A percentile compares a stretch with the other conserved stretches of the same genome.
Evolutionary conservation across 2,329 filamentous ascomycete genomes (phyloP).

Genomic region (Thelonectria olida): DNA sequence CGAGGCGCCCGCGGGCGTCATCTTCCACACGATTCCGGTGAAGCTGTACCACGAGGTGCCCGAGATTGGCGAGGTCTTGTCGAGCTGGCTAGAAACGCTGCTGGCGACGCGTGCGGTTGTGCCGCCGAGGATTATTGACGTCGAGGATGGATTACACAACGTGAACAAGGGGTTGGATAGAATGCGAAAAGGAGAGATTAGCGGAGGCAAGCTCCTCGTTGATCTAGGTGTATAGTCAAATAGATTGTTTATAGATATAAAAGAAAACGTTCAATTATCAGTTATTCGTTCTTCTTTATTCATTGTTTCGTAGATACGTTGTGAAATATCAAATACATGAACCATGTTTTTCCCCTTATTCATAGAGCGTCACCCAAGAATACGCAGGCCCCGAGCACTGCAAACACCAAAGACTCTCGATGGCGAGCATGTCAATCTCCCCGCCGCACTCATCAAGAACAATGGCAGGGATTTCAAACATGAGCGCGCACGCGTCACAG

Average conservation of each 20-base stretch:
- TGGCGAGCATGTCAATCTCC: conserved; percentile 24
- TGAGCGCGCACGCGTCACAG: conserved; percentile 22
- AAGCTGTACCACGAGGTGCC: conserved; percentile 79
- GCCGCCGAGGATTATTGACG: conserved; percentile 72
- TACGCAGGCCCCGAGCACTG: conserved; percentile 22
- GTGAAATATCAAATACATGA: no score
- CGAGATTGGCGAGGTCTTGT: conserved; percentile 68
- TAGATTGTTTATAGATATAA: not conserved
- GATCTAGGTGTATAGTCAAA: conserved; percentile 21
- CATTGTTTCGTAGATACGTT: no score
- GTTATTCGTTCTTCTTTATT: no score
- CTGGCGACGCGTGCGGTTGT: conserved; percentile 61
- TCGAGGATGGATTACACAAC: conserved; percentile 69
- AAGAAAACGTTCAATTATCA: not conserved
- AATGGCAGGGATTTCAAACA: conserved; percentile 10
- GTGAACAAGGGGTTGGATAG: conserved; percentile 75
- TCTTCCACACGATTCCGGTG: conserved; percentile 75
- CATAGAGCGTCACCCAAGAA: conserved; percentile 11
- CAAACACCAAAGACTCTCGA: conserved; percentile 33
- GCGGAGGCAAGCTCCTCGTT: conserved; percentile 76
- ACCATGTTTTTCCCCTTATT: no score
- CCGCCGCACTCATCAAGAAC: conserved; percentile 25
- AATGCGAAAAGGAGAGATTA: conserved; percentile 72
- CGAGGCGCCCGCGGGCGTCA: conserved; percentile 52
- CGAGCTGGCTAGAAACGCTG: conserved; percentile 74